Evolutionary conservation across 2,329 filamentous ascomycete genomes (phyloP).

Genomic region (Talaromyces sp.): DNA sequence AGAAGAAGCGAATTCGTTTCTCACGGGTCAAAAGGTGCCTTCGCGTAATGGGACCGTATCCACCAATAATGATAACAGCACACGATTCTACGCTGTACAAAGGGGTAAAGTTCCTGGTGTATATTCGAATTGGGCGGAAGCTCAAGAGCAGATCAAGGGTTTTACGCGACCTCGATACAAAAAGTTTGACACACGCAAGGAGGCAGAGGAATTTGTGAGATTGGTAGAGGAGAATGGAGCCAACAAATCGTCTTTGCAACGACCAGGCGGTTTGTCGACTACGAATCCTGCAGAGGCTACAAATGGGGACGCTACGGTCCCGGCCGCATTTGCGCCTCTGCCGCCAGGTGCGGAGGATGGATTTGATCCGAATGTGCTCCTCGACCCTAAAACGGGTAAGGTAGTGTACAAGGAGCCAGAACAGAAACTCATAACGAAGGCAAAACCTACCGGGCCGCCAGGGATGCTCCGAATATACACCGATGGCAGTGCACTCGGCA

Average conservation of each 20-base stretch:
- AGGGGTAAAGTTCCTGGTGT: constrained; percentile 58
- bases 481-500: constrained; percentile 60
- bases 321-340: constrained; percentile 55
- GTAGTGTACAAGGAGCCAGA: constrained; percentile 55
- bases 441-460: constrained; percentile 42
- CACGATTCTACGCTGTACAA: constrained; percentile 60
- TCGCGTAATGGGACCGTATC: constrained; percentile 34
- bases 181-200: constrained; percentile 63
- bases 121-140: constrained; percentile 66
- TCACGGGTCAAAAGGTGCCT: constrained; percentile 58
- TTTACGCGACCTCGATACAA: constrained; percentile 67
- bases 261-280: constrained; percentile 38
- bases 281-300: constrained; percentile 41
- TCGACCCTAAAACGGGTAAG: constrained; percentile 53
- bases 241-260: constrained; percentile 23
- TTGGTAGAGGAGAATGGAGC: constrained; percentile 30
- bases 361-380: constrained; percentile 57
- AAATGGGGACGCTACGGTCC: constrained; percentile 40
- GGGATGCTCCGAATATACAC: constrained; percentile 60
- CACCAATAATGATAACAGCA: constrained; percentile 30
- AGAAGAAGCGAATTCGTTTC: constrained; percentile 75
- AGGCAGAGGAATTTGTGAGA: constrained; percentile 74
- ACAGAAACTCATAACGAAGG: constrained; percentile 49
- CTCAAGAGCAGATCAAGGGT: constrained; percentile 69
- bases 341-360: constrained; percentile 57